These are phyloP conservation scores for Tuber magnatum DNA, from an alignment of 495 filamentous ascomycete species.

Conservation along the genomic window DNA sequence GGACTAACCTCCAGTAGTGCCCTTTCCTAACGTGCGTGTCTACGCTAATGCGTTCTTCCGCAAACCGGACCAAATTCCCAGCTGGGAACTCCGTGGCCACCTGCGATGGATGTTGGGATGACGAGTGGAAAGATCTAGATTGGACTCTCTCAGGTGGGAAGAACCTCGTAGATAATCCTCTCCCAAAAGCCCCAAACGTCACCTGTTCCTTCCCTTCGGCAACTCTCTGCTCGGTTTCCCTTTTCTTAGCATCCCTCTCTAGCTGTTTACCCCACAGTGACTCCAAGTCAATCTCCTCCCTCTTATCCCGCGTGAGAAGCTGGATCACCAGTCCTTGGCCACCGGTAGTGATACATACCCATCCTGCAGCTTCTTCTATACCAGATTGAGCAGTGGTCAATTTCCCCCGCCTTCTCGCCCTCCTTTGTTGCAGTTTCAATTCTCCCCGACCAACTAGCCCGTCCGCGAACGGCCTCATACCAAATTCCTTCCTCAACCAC, in stretches of 20 bases:
- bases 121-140: slow-evolving; percentile 20
- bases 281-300: slow-evolving; percentile 77
- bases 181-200: slow-evolving; percentile 28
- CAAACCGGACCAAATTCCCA: not conserved
- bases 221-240: slow-evolving; percentile 33
- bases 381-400: slow-evolving; percentile 55
- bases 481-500: slow-evolving; percentile 68
- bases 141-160: slow-evolving; percentile 7
- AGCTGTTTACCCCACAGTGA: slow-evolving; percentile 61
- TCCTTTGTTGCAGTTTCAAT: slow-evolving; percentile 73
- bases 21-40: not conserved
- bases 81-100: not conserved
- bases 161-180: slow-evolving; percentile 5
- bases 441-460: slow-evolving; percentile 85
- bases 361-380: slow-evolving; percentile 65
- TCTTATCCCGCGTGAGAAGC: slow-evolving; percentile 78
- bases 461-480: slow-evolving; percentile 69
- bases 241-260: slow-evolving; percentile 44
- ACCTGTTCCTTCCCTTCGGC: slow-evolving; percentile 22
- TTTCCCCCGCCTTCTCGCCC: slow-evolving; percentile 71
- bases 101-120: not conserved
- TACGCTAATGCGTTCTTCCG: slow-evolving; percentile 6
- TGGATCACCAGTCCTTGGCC: slow-evolving; percentile 68
- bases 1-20: slow-evolving; percentile 16
- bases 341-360: slow-evolving; percentile 90